Percentiles rank a stretch among this genome's conserved stretches.
phyloP scores from a whole-genome alignment of 805 yeast genomes.

The Kluyveromyces wickerhamii region DNA sequence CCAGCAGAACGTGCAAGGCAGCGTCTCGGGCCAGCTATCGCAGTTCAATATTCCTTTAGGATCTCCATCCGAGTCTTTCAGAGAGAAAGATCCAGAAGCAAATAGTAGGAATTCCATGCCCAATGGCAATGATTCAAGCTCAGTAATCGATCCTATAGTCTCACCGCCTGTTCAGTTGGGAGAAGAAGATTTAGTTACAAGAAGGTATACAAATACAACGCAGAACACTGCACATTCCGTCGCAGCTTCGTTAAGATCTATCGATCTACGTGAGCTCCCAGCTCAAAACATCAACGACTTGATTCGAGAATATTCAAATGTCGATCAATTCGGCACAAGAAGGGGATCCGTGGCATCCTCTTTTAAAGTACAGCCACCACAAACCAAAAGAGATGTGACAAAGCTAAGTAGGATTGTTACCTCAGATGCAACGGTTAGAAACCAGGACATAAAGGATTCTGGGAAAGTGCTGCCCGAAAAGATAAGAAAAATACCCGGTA shows the following conservation, averaged over 20 bases:
- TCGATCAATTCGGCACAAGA: slow-evolving; percentile 28
- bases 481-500: slow-evolving; percentile 23
- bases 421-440: slow-evolving; percentile 27
- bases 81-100: background rate
- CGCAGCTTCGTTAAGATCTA: slow-evolving; percentile 12
- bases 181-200: background rate
- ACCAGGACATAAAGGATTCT: slow-evolving; percentile 26
- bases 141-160: background rate
- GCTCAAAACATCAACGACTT: slow-evolving; percentile 39
- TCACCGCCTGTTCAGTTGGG: slow-evolving; percentile 5
- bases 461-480: slow-evolving; percentile 23
- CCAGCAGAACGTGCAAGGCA: slow-evolving; percentile 9
- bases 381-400: slow-evolving; percentile 8
- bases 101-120: background rate
- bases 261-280: slow-evolving; percentile 31
- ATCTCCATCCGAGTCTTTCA: background rate
- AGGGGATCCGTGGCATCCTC: slow-evolving; percentile 11
- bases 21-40: background rate
- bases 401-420: slow-evolving; percentile 28
- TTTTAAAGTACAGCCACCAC: background rate
- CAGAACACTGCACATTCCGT: slow-evolving; percentile 1
- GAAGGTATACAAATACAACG: slow-evolving; percentile 2
- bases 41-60: slow-evolving; percentile 1
- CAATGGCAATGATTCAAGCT: background rate
- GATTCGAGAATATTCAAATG: slow-evolving; percentile 39